phyloP scores from a whole-genome alignment of 139 green algal genomes.

The Tetraselmis chui region DNA sequence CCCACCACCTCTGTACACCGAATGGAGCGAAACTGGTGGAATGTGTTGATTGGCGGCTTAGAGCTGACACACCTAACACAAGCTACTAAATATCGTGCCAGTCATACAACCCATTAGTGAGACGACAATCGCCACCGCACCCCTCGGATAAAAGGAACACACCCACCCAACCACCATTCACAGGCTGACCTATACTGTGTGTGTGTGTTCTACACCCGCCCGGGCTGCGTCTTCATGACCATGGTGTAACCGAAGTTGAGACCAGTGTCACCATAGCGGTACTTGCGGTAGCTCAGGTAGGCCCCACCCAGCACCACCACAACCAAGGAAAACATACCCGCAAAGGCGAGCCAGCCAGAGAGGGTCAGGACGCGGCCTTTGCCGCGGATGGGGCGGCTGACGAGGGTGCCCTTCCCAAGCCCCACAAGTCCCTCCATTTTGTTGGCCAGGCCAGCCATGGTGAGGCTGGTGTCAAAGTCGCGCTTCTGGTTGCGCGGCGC shows the following conservation, averaged over 20 bases:
- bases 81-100: too few species aligned
- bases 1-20: too few species aligned
- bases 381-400: slow-evolving; percentile 12
- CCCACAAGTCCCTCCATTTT: neutral
- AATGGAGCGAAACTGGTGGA: too few species aligned
- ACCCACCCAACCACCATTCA: too few species aligned
- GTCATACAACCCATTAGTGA: too few species aligned
- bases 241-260: slow-evolving; percentile 16
- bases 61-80: too few species aligned
- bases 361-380: slow-evolving; percentile 44
- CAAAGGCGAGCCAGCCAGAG: slow-evolving; percentile 54
- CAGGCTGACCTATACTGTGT: too few species aligned
- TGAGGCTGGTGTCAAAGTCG: slow-evolving; percentile 3
- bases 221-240: slow-evolving; percentile 21
- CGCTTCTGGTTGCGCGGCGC: slow-evolving; percentile 24
- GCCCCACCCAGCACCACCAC: slow-evolving; percentile 32
- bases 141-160: too few species aligned
- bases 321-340: slow-evolving; percentile 45
- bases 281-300: slow-evolving; percentile 28
- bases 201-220: neutral
- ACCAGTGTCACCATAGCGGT: slow-evolving; percentile 8
- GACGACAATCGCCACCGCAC: too few species aligned
- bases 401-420: neutral
- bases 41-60: too few species aligned
- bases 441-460: neutral